phyloP scores from a whole-genome alignment of 2,329 filamentous ascomycete genomes.

The Fusarium dlaminii region DNA sequence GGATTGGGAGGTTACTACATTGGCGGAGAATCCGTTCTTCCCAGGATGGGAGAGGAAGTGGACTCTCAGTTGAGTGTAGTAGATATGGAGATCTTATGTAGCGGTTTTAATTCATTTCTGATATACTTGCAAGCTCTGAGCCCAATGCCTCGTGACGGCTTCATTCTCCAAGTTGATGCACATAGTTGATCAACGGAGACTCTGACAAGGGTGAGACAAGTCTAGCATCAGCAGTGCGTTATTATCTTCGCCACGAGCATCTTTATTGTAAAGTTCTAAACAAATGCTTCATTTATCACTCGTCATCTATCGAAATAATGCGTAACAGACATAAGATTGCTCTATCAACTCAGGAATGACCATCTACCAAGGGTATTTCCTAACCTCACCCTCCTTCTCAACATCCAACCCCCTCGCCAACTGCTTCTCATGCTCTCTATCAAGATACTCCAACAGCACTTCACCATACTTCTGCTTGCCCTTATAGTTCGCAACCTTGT shows the following conservation, averaged over 20 bases:
- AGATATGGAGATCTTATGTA: not conserved
- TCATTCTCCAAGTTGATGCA: not conserved
- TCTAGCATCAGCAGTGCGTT: fast-evolving
- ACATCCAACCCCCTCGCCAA: constrained; percentile 71
- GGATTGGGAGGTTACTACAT: constrained; percentile 73
- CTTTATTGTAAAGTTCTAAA: not conserved
- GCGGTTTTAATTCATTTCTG: not conserved
- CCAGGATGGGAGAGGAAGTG: constrained; percentile 68
- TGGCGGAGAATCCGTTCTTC: constrained; percentile 81
- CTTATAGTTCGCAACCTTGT: constrained; percentile 81
- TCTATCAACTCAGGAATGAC: not conserved
- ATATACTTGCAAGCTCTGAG: fast-evolving
- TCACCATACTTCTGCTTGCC: constrained; percentile 78
- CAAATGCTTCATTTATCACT: not conserved
- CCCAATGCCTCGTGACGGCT: not conserved
- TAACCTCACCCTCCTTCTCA: constrained; percentile 66
- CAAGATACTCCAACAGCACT: constrained; percentile 79
- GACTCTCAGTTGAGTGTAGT: not conserved
- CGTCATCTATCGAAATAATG: not conserved
- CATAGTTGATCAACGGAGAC: not conserved
- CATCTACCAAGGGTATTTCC: constrained; percentile 67
- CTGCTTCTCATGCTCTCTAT: constrained; percentile 78
- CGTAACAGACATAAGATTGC: not conserved
- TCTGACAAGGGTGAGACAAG: not conserved
- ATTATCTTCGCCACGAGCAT: fast-evolving